Percentiles rank a stretch among this genome's conserved stretches.
These are phyloP conservation scores for Chrysoporthe puriensis DNA, from an alignment of 2,329 filamentous ascomycete species.

Conservation along the genomic window DNA sequence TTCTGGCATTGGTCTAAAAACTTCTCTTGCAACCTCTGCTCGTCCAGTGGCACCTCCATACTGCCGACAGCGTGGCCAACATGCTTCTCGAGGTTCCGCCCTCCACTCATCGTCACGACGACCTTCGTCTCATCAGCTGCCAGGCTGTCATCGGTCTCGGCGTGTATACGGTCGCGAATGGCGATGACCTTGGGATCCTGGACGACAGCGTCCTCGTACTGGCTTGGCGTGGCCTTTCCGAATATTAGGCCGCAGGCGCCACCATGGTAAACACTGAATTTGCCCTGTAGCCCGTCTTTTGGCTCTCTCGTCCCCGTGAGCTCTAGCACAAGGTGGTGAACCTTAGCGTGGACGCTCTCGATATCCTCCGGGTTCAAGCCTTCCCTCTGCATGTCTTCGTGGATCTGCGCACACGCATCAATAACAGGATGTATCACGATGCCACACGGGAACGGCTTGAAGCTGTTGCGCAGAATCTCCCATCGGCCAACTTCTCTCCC, in stretches of 20 bases:
- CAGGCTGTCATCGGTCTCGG: constrained; percentile 44
- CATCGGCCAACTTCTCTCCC: constrained; percentile 42
- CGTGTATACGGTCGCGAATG: constrained; percentile 50
- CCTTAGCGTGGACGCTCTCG: constrained; percentile 44
- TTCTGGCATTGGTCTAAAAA: constrained; percentile 26
- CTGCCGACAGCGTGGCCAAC: constrained; percentile 24
- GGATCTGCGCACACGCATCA: constrained; percentile 52
- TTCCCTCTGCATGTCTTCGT: constrained; percentile 38
- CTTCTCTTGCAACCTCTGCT: constrained; percentile 22
- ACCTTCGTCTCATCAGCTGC: constrained; percentile 43
- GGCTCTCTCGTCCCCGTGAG: constrained; percentile 55
- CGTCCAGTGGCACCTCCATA: constrained; percentile 24
- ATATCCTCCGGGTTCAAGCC: constrained; percentile 40
- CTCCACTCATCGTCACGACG: constrained; percentile 20
- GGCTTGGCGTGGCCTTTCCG: constrained; percentile 53
- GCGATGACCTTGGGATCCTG: constrained; percentile 43
- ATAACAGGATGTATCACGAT: constrained; percentile 61
- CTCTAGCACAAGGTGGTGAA: constrained; percentile 57
- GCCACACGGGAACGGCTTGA: constrained; percentile 61
- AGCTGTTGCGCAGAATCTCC: constrained; percentile 57
- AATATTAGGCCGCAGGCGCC: constrained; percentile 54
- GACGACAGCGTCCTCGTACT: constrained; percentile 54
- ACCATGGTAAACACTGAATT: constrained; percentile 60
- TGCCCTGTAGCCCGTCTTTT: constrained; percentile 53
- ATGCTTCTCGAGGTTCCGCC: constrained; percentile 18